A percentile compares a stretch with the other conserved stretches of the same genome.
These are phyloP conservation scores for Epichloe scottii DNA, from an alignment of 2,329 filamentous ascomycete genomes.

Conservation along the genomic window DNA sequence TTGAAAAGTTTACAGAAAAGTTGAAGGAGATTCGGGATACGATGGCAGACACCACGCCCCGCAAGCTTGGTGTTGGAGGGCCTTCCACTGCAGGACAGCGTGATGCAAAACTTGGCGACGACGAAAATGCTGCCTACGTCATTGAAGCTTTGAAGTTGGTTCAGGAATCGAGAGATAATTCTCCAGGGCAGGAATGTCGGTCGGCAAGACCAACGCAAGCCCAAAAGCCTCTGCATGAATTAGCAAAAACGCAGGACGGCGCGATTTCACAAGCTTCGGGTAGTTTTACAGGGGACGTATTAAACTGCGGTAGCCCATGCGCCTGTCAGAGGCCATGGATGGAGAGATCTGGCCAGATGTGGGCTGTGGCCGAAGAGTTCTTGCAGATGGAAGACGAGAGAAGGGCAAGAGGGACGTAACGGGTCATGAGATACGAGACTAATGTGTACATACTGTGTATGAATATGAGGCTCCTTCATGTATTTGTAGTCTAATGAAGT, in stretches of 20 bases:
- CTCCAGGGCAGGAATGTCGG: not conserved
- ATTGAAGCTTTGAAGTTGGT: not conserved
- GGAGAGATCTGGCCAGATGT: constrained; percentile 16
- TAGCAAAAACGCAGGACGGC: constrained; percentile 3
- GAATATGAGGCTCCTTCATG: not conserved
- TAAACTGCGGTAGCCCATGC: not conserved
- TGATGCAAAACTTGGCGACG: not conserved
- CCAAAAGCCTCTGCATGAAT: not conserved
- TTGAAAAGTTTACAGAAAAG: constrained; percentile 29
- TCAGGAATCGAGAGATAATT: not conserved
- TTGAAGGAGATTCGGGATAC: constrained; percentile 20
- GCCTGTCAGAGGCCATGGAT: constrained; percentile 7
- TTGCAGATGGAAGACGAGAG: constrained; percentile 13
- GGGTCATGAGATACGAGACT: not conserved
- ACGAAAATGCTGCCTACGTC: not conserved
- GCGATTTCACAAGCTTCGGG: not conserved
- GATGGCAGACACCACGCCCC: not conserved
- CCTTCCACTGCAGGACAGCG: not conserved
- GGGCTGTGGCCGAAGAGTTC: constrained; percentile 20
- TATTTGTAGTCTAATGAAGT: no score
- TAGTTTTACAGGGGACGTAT: not conserved
- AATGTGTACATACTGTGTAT: not conserved
- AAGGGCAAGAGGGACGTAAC: not conserved
- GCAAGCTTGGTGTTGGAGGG: not conserved
- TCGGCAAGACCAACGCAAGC: not conserved